These are phyloP conservation scores for Trypanosoma lewisi DNA, from an alignment of 208 protist genomes.

Conservation along the genomic window DNA sequence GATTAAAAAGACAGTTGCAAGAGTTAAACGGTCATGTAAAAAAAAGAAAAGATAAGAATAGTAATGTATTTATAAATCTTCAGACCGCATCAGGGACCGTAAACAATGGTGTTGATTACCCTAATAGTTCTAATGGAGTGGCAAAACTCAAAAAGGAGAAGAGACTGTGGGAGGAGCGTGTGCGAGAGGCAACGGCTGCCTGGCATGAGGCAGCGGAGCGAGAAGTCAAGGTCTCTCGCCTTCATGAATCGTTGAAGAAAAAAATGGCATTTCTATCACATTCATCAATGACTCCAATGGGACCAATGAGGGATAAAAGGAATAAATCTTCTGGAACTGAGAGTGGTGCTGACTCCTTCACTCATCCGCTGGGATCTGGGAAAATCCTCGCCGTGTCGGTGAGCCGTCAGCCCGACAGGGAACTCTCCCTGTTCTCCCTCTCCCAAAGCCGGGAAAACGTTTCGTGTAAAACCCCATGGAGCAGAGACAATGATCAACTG, in stretches of 20 bases:
- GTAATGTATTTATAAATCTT: neutral
- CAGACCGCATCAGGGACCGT: neutral
- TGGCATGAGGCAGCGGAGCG: neutral
- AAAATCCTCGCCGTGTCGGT: neutral
- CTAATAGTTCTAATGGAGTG: neutral
- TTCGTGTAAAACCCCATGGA: neutral
- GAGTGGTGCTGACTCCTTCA: neutral
- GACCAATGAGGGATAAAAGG: neutral
- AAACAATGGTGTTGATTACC: neutral
- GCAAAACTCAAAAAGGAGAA: conserved; percentile 7
- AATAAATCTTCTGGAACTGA: neutral
- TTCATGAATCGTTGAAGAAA: conserved; percentile 5
- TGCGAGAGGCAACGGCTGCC: neutral
- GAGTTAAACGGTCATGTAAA: conserved; percentile 11
- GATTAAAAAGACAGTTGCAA: neutral
- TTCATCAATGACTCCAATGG: neutral
- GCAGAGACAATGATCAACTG: neutral
- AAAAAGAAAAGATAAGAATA: no score
- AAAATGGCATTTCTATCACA: neutral
- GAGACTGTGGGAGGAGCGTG: conserved; percentile 1
- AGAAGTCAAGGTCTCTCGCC: conserved; percentile 3
- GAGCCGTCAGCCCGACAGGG: neutral
- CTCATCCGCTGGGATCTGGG: neutral
- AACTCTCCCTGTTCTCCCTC: neutral
- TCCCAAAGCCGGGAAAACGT: neutral